Conservation (phyloP, 768 basidiomycete species). For the Collybiopsis luxurians region DNA sequence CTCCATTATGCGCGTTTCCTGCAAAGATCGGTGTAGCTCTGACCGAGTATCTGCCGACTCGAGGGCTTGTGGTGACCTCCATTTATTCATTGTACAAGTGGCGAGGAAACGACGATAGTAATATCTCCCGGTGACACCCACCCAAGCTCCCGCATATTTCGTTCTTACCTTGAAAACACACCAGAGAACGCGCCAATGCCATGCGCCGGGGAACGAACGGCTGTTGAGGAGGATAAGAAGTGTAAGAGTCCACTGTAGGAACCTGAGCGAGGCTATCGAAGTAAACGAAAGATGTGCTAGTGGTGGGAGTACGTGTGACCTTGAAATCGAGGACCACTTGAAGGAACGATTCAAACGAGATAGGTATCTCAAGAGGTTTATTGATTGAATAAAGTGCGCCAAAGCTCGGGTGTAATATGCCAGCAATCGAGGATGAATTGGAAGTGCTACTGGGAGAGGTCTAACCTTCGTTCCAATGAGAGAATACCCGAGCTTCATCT, state of each 20-base stretch:
- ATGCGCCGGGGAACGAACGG: slow-evolving; percentile 2
- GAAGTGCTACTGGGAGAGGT: no score
- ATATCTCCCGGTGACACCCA: neutral
- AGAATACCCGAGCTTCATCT: no score
- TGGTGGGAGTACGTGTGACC: neutral
- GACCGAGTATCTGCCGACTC: no score
- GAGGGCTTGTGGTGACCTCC: no score
- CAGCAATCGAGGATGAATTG: no score
- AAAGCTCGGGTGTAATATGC: no score
- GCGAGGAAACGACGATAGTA: neutral
- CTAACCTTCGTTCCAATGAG: no score
- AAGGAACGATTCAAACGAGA: neutral
- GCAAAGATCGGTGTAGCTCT: neutral
- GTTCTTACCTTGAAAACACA: neutral
- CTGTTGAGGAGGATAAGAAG: neutral
- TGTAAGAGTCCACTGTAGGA: neutral
- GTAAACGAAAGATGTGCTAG: neutral
- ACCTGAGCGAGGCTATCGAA: neutral
- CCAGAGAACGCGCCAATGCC: neutral
- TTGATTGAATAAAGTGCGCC: neutral
- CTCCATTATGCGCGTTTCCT: neutral
- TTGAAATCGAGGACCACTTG: neutral
- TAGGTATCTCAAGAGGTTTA: neutral
- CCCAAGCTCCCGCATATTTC: neutral
- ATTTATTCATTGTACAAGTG: neutral